Evolutionary conservation across 2,329 filamentous ascomycete genomes (phyloP).

Genomic region (Lachnellula cervina): DNA sequence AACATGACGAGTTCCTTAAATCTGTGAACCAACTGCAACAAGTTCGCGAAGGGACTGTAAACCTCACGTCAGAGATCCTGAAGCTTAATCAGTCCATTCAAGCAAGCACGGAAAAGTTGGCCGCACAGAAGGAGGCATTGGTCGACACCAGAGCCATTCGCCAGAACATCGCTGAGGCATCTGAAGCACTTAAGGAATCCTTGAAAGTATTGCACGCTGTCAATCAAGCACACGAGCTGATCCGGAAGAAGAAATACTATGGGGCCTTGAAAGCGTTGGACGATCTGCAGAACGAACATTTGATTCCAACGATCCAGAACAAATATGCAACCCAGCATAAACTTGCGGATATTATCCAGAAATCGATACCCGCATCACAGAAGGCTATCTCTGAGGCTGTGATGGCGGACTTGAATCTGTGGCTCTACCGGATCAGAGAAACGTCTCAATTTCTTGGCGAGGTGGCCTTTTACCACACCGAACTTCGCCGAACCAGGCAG

Average conservation of each 20-base stretch:
- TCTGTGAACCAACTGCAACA: constrained; percentile 92
- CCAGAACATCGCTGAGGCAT: constrained; percentile 93
- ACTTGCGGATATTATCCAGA: constrained; percentile 91
- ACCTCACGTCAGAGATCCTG: constrained; percentile 84
- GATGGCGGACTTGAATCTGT: constrained; percentile 94
- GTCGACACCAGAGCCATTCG: constrained; percentile 89
- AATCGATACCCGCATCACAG: constrained; percentile 88
- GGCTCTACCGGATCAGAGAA: constrained; percentile 91
- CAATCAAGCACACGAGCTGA: constrained; percentile 88
- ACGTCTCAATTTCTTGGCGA: constrained; percentile 95
- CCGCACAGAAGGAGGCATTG: constrained; percentile 87
- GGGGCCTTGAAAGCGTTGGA: constrained; percentile 89
- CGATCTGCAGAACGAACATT: constrained; percentile 91
- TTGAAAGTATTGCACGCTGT: constrained; percentile 87
- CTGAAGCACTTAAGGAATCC: constrained; percentile 82
- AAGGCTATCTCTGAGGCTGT: constrained; percentile 93
- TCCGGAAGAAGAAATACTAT: constrained; percentile 93
- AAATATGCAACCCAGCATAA: constrained; percentile 93
- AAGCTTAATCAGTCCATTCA: constrained; percentile 93
- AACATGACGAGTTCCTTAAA: constrained; percentile 92
- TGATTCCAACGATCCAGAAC: constrained; percentile 65
- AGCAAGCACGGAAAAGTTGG: constrained; percentile 86
- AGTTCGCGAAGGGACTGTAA: constrained; percentile 85
- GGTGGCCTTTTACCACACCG: constrained; percentile 93
- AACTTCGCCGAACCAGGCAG: constrained; percentile 76